A percentile compares a stretch with the other conserved stretches of the same genome.
These are phyloP conservation scores for Litsea cubeba DNA, from an alignment of 164 flowering plant species.

Conservation along the genomic window DNA sequence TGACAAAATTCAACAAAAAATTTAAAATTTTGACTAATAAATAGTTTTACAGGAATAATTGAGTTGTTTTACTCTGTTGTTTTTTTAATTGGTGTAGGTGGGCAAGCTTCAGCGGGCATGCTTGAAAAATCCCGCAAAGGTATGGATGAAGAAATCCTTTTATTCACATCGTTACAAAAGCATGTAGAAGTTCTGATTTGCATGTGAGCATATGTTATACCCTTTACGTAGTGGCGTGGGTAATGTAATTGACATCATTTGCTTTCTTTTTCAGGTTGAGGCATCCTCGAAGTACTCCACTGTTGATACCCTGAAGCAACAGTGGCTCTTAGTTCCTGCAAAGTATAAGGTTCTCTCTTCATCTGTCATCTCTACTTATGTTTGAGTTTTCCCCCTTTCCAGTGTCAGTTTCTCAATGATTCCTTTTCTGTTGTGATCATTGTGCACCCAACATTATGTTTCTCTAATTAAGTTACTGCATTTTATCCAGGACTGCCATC, in stretches of 20 bases:
- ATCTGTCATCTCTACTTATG: not conserved
- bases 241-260: not conserved
- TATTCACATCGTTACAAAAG: not conserved
- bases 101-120: conserved; percentile 81
- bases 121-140: conserved; percentile 89
- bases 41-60: not conserved
- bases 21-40: not conserved
- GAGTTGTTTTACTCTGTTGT: not conserved
- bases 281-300: conserved; percentile 88
- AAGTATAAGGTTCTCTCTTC: conserved; percentile 60
- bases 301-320: conserved; percentile 83
- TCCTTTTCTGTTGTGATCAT: not conserved
- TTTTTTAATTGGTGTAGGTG: conserved; percentile 40
- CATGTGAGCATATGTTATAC: not conserved
- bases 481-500: conserved; percentile 66
- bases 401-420: not conserved
- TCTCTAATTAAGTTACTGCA: conserved; percentile 7
- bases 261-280: conserved; percentile 53
- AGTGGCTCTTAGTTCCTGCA: conserved; percentile 69
- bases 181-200: not conserved
- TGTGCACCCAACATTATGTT: not conserved
- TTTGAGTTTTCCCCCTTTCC: not conserved
- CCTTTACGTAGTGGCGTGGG: not conserved
- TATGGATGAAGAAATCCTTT: conserved; percentile 13
- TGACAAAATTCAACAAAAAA: not conserved